Evolutionary conservation across 2,329 filamentous ascomycete genomes (phyloP).

Genomic region (Fusarium citri): DNA sequence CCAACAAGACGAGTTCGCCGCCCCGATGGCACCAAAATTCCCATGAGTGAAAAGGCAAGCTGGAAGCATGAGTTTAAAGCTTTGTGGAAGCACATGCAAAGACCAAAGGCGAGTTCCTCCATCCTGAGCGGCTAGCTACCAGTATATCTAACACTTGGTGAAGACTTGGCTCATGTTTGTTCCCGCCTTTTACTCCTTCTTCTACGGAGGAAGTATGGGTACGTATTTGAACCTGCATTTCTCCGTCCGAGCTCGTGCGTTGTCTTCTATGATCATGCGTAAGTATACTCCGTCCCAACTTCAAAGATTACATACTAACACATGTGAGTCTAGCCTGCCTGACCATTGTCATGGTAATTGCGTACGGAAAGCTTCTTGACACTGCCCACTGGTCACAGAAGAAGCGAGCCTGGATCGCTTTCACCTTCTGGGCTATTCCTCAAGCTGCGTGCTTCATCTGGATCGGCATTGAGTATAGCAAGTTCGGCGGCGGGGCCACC

Average conservation of each 20-base stretch:
- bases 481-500: neutral
- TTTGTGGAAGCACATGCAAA: neutral
- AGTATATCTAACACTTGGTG: neutral
- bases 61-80: constrained; percentile 3
- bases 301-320: neutral
- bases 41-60: neutral
- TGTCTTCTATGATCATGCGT: constrained; percentile 2
- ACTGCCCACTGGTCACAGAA: neutral
- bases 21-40: neutral
- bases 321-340: neutral
- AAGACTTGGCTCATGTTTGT: neutral
- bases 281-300: fast-evolving
- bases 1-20: neutral
- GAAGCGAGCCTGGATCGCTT: constrained; percentile 5
- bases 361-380: neutral
- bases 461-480: neutral
- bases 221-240: neutral
- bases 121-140: fast-evolving
- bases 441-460: neutral
- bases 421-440: neutral
- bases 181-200: constrained; percentile 8
- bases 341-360: neutral
- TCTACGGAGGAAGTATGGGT: constrained; percentile 5
- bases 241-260: neutral
- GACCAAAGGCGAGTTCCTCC: neutral